A percentile compares a stretch with the other conserved stretches of the same genome.
These are phyloP conservation scores for Cercospora beticola DNA, from an alignment of 2,329 filamentous ascomycete species.

Conservation along the genomic window DNA sequence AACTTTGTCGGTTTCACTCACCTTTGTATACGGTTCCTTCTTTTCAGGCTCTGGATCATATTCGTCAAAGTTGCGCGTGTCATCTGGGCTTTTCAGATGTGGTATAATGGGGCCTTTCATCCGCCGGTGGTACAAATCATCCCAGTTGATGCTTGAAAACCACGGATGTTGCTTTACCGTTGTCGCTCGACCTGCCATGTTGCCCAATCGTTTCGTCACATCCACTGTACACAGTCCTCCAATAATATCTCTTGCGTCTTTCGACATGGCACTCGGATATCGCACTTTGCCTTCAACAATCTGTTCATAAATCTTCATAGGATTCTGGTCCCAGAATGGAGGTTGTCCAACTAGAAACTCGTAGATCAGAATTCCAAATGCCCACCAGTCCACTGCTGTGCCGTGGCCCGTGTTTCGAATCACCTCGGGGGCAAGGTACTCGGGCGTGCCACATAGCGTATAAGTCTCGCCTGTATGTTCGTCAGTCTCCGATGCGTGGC, in stretches of 20 bases:
- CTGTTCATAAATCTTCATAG: constrained; percentile 81
- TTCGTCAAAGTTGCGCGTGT: constrained; percentile 77
- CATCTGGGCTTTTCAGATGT: constrained; percentile 69
- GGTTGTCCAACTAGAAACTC: constrained; percentile 83
- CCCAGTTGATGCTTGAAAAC: constrained; percentile 72
- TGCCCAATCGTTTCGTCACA: constrained; percentile 73
- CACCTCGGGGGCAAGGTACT: constrained; percentile 81
- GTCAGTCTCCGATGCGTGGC: constrained; percentile 19
- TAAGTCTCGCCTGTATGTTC: constrained; percentile 64
- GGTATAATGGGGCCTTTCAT: constrained; percentile 71
- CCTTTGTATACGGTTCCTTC: constrained; percentile 64
- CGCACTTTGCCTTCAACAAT: constrained; percentile 76
- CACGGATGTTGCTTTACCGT: constrained; percentile 75
- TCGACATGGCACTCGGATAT: constrained; percentile 68
- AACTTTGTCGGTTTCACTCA: constrained; percentile 14
- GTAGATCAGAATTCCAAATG: constrained; percentile 77
- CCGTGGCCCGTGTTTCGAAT: constrained; percentile 77
- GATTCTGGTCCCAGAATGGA: constrained; percentile 83
- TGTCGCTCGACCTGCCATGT: constrained; percentile 70
- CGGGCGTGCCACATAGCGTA: constrained; percentile 78
- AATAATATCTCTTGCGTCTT: constrained; percentile 72
- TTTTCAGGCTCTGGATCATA: constrained; percentile 74
- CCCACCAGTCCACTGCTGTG: constrained; percentile 83
- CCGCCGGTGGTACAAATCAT: constrained; percentile 65
- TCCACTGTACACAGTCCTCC: constrained; percentile 75